A percentile compares a stretch with the other conserved stretches of the same genome.
phyloP scores from a whole-genome alignment of 1,284 basidiomycete species.

The Lentinus polychrous region DNA sequence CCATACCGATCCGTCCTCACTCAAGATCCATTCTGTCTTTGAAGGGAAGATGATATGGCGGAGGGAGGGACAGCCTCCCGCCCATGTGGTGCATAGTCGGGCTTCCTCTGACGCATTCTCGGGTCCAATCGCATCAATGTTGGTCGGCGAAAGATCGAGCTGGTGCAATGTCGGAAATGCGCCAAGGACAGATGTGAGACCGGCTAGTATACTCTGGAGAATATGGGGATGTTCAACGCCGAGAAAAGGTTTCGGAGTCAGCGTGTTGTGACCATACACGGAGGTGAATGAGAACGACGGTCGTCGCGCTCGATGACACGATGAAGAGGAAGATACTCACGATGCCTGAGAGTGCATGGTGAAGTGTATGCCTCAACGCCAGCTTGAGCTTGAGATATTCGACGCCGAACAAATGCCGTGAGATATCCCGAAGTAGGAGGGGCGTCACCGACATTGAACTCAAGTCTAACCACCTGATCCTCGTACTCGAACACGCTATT shows the following conservation, averaged over 20 bases:
- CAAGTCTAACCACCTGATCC: constrained; percentile 49
- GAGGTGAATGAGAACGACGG: neutral
- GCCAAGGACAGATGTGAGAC: constrained; percentile 31
- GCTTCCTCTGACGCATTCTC: constrained; percentile 43
- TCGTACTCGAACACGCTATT: constrained; percentile 39
- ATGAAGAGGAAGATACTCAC: constrained; percentile 34
- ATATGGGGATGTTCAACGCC: neutral
- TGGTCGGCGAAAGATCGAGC: constrained; percentile 54
- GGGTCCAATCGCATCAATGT: constrained; percentile 31
- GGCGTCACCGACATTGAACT: constrained; percentile 53
- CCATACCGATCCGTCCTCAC: constrained; percentile 15
- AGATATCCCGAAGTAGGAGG: constrained; percentile 46
- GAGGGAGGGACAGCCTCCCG: constrained; percentile 44
- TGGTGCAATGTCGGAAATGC: constrained; percentile 28
- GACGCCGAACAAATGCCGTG: constrained; percentile 41
- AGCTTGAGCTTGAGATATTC: constrained; percentile 48
- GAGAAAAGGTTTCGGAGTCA: neutral
- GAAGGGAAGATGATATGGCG: constrained; percentile 50
- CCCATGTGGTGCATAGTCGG: constrained; percentile 47
- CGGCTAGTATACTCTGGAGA: constrained; percentile 30
- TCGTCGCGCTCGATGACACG: neutral
- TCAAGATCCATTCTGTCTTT: constrained; percentile 30
- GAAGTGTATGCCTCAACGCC: constrained; percentile 58
- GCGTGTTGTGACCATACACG: neutral
- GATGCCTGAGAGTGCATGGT: constrained; percentile 56